phyloP scores from a whole-genome alignment of 768 basidiomycete species.

The Tulasnella sp. region DNA sequence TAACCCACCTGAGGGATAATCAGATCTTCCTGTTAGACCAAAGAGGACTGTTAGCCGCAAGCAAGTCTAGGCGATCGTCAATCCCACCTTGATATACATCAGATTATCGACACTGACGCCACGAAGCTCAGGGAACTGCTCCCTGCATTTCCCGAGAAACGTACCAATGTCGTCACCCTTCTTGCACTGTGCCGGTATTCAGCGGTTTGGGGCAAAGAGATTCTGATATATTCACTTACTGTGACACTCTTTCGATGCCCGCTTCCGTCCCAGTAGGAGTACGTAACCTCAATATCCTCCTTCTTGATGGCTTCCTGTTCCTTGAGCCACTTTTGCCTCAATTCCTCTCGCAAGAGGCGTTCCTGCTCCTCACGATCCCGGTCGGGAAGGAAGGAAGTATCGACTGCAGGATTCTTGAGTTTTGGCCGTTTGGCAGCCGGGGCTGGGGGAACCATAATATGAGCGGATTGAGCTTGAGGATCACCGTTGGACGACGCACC shows the following conservation, averaged over 20 bases:
- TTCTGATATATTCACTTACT: constrained; percentile 48
- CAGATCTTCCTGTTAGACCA: constrained; percentile 76
- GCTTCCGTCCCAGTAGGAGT: constrained; percentile 98
- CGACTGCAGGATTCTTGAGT: constrained; percentile 93
- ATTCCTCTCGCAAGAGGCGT: constrained; percentile 77
- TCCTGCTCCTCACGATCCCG: constrained; percentile 95
- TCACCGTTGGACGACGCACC: neutral
- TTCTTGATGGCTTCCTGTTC: constrained; percentile 63
- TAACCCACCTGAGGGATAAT: constrained; percentile 87
- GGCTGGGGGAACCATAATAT: constrained; percentile 40
- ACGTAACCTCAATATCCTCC: constrained; percentile 83
- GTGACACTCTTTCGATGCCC: constrained; percentile 90
- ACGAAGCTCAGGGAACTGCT: constrained; percentile 88
- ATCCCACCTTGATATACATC: constrained; percentile 91
- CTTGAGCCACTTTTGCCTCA: constrained; percentile 84
- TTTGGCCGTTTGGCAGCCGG: constrained; percentile 62
- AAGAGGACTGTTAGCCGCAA: neutral
- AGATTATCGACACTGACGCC: constrained; percentile 90
- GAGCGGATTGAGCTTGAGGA: neutral
- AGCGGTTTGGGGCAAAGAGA: neutral
- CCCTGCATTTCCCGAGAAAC: constrained; percentile 90
- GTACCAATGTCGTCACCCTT: constrained; percentile 86
- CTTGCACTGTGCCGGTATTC: constrained; percentile 68
- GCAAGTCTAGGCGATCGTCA: neutral
- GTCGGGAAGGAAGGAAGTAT: constrained; percentile 97